Evolutionary conservation across 2,329 filamentous ascomycete species (phyloP).

Genomic region (Colletotrichum camelliae): DNA sequence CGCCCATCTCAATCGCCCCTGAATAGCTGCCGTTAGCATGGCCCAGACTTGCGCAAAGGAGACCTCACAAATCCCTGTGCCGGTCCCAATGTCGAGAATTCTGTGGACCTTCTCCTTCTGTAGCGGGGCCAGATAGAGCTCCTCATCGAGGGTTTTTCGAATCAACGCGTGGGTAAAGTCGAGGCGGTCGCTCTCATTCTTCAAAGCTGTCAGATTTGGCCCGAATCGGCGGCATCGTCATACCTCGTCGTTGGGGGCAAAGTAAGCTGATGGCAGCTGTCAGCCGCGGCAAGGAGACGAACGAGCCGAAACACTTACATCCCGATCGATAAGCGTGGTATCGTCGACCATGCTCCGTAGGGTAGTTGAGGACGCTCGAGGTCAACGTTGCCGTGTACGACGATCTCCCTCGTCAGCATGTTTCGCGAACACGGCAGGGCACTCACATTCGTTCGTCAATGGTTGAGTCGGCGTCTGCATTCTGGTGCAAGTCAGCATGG

Average conservation of each 20-base stretch:
- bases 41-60: neutral
- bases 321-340: conserved; percentile 21
- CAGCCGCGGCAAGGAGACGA: neutral
- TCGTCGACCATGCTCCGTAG: conserved; percentile 17
- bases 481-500: neutral
- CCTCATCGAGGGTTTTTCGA: neutral
- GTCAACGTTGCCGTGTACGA: conserved; percentile 9
- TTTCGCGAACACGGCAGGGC: neutral
- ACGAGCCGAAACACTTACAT: neutral
- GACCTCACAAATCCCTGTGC: conserved; percentile 61
- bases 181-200: conserved; percentile 7
- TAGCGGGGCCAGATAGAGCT: conserved; percentile 11
- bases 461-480: neutral
- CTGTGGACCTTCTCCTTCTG: conserved; percentile 24
- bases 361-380: conserved; percentile 16
- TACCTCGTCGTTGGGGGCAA: conserved; percentile 42
- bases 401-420: neutral
- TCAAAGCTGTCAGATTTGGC: neutral
- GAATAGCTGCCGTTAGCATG: neutral
- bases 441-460: neutral
- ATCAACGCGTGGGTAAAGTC: conserved; percentile 6
- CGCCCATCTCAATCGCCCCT: conserved; percentile 5
- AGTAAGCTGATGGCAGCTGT: conserved; percentile 22
- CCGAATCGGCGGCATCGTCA: neutral
- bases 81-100: conserved; percentile 65